Conservation (phyloP, 805 yeast genomes). For the Saturnispora bothae region DNA sequence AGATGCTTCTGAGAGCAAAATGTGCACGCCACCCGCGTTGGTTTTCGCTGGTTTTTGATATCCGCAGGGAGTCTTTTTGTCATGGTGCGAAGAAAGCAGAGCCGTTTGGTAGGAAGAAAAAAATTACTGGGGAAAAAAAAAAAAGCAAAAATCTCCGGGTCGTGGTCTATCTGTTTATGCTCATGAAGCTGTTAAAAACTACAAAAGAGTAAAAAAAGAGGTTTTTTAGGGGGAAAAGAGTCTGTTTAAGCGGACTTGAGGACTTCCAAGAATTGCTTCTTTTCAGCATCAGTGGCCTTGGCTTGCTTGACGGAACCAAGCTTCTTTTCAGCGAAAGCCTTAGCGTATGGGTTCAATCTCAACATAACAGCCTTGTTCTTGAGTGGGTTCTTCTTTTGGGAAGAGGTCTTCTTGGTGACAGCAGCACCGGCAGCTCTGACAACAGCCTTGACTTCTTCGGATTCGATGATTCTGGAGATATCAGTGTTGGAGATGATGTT, state of each 20-base stretch:
- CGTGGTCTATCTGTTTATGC: too few relatives aligned
- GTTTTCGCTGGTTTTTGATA: conserved; percentile 45
- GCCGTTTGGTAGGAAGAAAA: neutral
- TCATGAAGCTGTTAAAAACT: too few relatives aligned
- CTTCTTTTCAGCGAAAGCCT: conserved; percentile 89
- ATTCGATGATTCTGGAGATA: conserved; percentile 94
- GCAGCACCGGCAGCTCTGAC: conserved; percentile 94
- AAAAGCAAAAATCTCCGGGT: too few relatives aligned
- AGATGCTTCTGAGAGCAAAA: conserved; percentile 67
- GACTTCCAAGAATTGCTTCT: conserved; percentile 59
- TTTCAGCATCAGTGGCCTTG: conserved; percentile 41
- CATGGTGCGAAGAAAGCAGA: conserved; percentile 34
- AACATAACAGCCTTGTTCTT: conserved; percentile 98
- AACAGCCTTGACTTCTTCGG: conserved; percentile 97
- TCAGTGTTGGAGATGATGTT: conserved; percentile 94
- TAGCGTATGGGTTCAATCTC: conserved; percentile 99
- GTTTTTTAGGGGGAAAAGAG: too few relatives aligned
- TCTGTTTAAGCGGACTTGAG: conserved; percentile 51
- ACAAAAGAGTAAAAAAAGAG: too few relatives aligned
- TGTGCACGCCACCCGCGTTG: conserved; percentile 59
- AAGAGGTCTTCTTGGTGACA: conserved; percentile 87
- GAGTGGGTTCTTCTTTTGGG: conserved; percentile 97
- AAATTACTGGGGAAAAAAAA: conserved; percentile 1
- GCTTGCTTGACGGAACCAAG: conserved; percentile 73
- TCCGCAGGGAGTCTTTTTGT: conserved; percentile 48